These are phyloP conservation scores for Ganoderma meredithae DNA, from an alignment of 1,284 basidiomycete species.

Conservation along the genomic window DNA sequence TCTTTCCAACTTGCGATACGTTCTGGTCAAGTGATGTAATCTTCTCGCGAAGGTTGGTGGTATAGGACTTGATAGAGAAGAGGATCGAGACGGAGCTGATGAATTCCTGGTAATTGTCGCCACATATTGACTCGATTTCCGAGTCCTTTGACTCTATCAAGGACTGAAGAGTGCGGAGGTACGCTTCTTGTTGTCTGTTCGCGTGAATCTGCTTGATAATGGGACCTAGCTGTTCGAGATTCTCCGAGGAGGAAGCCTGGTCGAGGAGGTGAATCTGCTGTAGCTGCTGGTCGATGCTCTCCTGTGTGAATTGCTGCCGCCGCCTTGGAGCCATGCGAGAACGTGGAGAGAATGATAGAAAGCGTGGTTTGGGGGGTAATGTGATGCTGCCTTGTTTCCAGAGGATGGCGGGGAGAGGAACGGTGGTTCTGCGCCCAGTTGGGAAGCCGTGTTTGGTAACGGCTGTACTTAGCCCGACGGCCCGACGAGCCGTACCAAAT, in stretches of 20 bases:
- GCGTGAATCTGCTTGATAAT: slow-evolving; percentile 94
- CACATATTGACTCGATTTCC: slow-evolving; percentile 96
- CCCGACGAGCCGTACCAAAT: neutral
- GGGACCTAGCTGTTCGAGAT: slow-evolving; percentile 91
- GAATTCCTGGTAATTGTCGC: slow-evolving; percentile 97
- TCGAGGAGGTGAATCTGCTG: slow-evolving; percentile 89
- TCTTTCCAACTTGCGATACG: slow-evolving; percentile 81
- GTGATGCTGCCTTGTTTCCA: neutral
- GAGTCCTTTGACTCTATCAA: slow-evolving; percentile 94
- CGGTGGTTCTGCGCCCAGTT: slow-evolving; percentile 3
- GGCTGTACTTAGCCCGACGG: neutral
- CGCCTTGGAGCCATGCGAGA: slow-evolving; percentile 72
- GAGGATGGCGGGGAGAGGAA: neutral
- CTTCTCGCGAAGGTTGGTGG: slow-evolving; percentile 81
- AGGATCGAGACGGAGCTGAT: slow-evolving; percentile 95
- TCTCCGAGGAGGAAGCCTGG: slow-evolving; percentile 86
- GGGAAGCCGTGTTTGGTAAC: slow-evolving; percentile 34
- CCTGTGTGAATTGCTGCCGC: slow-evolving; percentile 77
- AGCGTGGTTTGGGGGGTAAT: neutral
- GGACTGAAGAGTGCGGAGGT: slow-evolving; percentile 84
- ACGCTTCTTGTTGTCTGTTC: slow-evolving; percentile 90
- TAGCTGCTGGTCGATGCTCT: slow-evolving; percentile 83
- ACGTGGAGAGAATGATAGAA: neutral
- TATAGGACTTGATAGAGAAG: slow-evolving; percentile 92
- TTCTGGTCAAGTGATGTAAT: slow-evolving; percentile 75